Base-by-base conservation (phyloP, 805 yeast genomes). In the Barnettozyma siamensis region DNA sequence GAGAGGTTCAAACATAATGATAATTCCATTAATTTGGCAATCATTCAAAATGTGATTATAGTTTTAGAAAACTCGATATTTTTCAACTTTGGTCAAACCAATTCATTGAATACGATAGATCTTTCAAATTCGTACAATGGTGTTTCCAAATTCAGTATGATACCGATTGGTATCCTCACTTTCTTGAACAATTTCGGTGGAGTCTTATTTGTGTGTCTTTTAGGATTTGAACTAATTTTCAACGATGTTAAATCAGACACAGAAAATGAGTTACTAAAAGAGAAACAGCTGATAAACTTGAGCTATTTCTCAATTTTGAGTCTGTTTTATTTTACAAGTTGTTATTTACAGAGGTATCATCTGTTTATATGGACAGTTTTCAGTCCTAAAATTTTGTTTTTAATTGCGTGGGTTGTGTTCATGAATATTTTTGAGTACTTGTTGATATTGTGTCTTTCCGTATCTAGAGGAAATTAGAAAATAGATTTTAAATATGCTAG, bases 311-410 rank as follows among this genome's bases (percentile, higher is more conserved):
- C 82, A 2, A 48, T 80, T 1, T 66, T 80, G 9, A 82, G 85
- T 2, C 51, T 75, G 3, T 73, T 75, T 33, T 70, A 88, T 38
- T 58, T 85, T 33, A 64, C 67, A 0, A 82, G 96, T 12, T 93
- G 98, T 59, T 71, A 73, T 38, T 67, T 75, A 17, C 70, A 89
- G 50, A 70, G 95, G 50, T 84, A 81, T 55, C 99, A 93, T 60
- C 67, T 93, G 42, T 93, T 93, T 58, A 84, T 93, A 9, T 93
- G 99, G 99, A 89, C 98, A 2, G 99, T 93, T 7, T 93, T 93
- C 65, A 85, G 95, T 38, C 99, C 99, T 1, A 91, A 89, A 55
- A 60, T 93, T 5, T 71, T 94, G 28, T 93, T 83, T 58, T 80
- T 82, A 49, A 76, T 78, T 2, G 79, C 80, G 3, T 93, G 98